Percentiles rank a stretch among this genome's conserved stretches.
Evolutionary conservation across 768 basidiomycete species (phyloP).

Genomic region (Leucocoprinus leucothites): DNA sequence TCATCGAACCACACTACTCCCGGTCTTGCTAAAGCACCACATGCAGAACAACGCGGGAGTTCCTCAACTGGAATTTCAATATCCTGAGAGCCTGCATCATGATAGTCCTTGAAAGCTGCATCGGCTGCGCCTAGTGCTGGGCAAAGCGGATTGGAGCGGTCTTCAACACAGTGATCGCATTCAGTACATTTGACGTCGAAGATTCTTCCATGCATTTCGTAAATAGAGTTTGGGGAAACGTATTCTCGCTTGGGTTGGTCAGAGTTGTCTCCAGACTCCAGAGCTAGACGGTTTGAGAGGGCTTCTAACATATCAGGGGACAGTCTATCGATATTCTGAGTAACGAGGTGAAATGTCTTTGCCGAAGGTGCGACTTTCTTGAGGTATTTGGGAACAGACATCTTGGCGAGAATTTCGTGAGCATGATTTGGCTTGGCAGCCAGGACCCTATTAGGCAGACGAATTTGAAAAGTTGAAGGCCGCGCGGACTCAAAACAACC

Average conservation of each 20-base stretch:
- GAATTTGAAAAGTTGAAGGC: neutral
- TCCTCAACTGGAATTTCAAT: slow-evolving; percentile 29
- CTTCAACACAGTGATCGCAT: no score
- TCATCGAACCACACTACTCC: slow-evolving; percentile 63
- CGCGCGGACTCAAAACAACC: no score
- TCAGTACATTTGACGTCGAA: no score
- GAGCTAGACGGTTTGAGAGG: neutral
- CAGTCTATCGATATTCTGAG: neutral
- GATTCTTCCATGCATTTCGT: no score
- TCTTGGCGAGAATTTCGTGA: neutral
- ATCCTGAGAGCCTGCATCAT: neutral
- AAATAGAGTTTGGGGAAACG: no score
- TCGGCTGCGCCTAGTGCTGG: no score
- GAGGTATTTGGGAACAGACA: neutral
- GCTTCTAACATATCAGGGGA: neutral
- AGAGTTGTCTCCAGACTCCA: neutral
- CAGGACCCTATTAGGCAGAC: neutral
- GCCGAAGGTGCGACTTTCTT: neutral
- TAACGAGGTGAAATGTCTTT: neutral
- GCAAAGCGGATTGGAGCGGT: neutral
- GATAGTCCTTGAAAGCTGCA: no score
- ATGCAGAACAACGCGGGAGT: slow-evolving; percentile 43
- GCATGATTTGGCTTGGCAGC: neutral
- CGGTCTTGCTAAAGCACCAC: slow-evolving; percentile 41
- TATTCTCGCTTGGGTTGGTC: neutral